Evolutionary conservation across 164 flowering plant species (phyloP).

Genomic region (Cinnamomum chago): DNA sequence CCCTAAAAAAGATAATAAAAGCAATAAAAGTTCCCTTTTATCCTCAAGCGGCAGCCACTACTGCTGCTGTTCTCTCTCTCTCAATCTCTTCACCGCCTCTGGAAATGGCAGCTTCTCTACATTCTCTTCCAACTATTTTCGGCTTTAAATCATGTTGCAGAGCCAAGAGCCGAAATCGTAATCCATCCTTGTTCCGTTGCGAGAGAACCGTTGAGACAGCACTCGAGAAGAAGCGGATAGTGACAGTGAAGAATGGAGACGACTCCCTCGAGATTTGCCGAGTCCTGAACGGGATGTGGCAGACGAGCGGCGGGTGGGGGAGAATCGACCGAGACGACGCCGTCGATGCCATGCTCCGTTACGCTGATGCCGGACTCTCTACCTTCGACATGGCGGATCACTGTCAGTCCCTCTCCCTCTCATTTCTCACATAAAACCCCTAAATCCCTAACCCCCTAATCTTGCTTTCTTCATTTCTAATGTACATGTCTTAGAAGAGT

Average conservation of each 20-base stretch:
- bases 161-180: not conserved
- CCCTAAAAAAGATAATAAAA: no score
- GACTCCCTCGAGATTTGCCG: conserved; percentile 81
- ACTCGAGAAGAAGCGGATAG: conserved; percentile 20
- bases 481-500: no score
- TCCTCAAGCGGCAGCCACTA: no score
- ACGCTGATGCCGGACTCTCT: conserved; percentile 79
- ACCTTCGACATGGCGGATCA: conserved; percentile 97
- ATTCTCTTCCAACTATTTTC: no score
- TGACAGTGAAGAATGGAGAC: conserved; percentile 53
- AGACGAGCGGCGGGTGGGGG: conserved; percentile 97
- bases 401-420: conserved; percentile 31
- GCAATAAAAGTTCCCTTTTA: no score
- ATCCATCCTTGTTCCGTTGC: conserved; percentile 22
- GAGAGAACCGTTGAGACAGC: conserved; percentile 12
- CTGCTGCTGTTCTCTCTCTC: no score
- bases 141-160: not conserved
- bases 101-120: conserved; percentile 3
- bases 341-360: conserved; percentile 83
- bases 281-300: conserved; percentile 95
- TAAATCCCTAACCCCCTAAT: no score
- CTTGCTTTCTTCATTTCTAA: no score
- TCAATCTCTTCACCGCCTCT: no score
- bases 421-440: no score
- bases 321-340: conserved; percentile 74